Evolutionary conservation across 805 yeast genomes (phyloP).

Genomic region (Yamadazyma tumulicola): DNA sequence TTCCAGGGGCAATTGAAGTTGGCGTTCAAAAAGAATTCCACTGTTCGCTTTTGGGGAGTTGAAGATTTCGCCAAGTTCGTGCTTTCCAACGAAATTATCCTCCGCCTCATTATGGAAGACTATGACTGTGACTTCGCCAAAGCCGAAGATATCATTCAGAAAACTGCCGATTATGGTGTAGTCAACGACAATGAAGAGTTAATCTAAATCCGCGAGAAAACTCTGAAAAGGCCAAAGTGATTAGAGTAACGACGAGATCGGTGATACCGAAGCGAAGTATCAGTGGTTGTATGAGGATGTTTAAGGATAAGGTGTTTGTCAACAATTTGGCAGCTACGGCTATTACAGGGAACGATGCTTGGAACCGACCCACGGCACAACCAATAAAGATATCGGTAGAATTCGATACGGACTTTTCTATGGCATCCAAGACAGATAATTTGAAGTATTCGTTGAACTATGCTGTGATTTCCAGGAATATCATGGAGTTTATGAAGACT

Average conservation of each 20-base stretch:
- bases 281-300: neutral
- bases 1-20: constrained; percentile 27
- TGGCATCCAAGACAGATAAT: constrained; percentile 81
- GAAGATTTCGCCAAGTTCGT: constrained; percentile 55
- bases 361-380: constrained; percentile 66
- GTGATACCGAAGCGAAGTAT: neutral
- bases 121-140: constrained; percentile 29
- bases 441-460: constrained; percentile 80
- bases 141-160: constrained; percentile 46
- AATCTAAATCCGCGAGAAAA: neutral
- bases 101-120: constrained; percentile 49
- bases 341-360: constrained; percentile 68
- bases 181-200: constrained; percentile 31
- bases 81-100: constrained; percentile 59
- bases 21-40: constrained; percentile 32
- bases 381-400: constrained; percentile 59
- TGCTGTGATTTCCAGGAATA: constrained; percentile 71
- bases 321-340: constrained; percentile 59
- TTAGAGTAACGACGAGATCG: neutral
- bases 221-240: constrained; percentile 1
- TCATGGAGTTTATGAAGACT: constrained; percentile 49
- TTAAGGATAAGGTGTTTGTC: constrained; percentile 43
- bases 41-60: constrained; percentile 59
- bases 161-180: constrained; percentile 48
- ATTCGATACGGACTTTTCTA: constrained; percentile 61